Base-by-base conservation (phyloP, 257 asterid genomes). In the Jacaranda copaia region DNA sequence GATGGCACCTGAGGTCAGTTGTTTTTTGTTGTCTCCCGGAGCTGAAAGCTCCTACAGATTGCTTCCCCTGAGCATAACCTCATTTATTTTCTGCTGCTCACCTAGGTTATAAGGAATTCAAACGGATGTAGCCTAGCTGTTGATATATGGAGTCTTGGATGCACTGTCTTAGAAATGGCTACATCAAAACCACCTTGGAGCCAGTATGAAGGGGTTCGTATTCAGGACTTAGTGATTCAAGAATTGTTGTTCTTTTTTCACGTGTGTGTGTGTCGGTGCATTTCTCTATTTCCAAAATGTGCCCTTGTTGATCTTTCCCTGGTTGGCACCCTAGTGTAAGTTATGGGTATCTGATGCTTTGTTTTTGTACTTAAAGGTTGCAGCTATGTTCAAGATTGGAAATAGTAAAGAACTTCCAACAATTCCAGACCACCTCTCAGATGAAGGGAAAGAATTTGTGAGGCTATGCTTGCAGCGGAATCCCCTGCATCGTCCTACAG, bases 81-180 rank as follows among this genome's bases (percentile, higher is more conserved):
- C 64, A 20, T 51, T 53, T 62, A 6, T 55, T 69, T 20, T 68
- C 66, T 77, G 72, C 74, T 78, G 56, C 56, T 77, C 48, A 16
- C 52, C 71, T 77, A 88, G 93, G 90, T 88, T 36, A 86, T 88
- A 76, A 84, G 86, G 83, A 96, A 96, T 85, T 86, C 97, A 76
- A 93, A 77, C 84, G 99, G 99, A 67, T 89, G 93, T 83, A 87
- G 91, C 83, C 89, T 96, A 63, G 98, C 99, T 84, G 99, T 96
- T 80, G 99, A 96, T 76, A 87, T 96, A 88, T 96, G 99, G 99
- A 96, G 99, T 82, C 99, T 96, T 86, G 99, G 99, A 66, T 96
- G 99, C 89, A 96, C 99, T 1, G 98, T 96, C 73, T 72, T 96
- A 79, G 99, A 96, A 88, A 96, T 96, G 99, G 97, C 99, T 76